Percentiles rank a stretch among this genome's conserved stretches.
Evolutionary conservation across 1,139 yeast genomes (phyloP).

Genomic region (Taphrina betulina): DNA sequence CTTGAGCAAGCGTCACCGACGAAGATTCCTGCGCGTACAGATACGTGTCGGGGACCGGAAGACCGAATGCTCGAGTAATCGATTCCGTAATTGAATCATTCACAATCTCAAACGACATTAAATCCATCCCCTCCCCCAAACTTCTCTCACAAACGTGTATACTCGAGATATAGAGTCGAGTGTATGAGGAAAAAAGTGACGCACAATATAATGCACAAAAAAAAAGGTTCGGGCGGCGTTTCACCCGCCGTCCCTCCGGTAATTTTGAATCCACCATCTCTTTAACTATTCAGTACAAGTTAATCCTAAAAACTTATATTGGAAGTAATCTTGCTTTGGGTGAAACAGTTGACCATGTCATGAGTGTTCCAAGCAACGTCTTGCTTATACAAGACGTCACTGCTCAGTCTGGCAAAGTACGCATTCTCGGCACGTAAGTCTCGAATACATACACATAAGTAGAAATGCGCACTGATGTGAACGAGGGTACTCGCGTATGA

Average conservation of each 20-base stretch:
- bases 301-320: too few relatives aligned
- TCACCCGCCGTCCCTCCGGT: too few relatives aligned
- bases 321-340: too few relatives aligned
- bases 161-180: too few relatives aligned
- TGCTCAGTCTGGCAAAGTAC: constrained; percentile 1
- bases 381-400: background rate
- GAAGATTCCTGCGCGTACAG: constrained; percentile 13
- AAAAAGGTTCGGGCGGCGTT: too few relatives aligned
- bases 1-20: constrained; percentile 6
- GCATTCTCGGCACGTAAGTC: constrained; percentile 16
- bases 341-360: too few relatives aligned
- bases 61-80: constrained; percentile 1
- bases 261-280: too few relatives aligned
- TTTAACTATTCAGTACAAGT: too few relatives aligned
- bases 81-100: constrained; percentile 3
- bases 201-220: too few relatives aligned
- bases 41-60: constrained; percentile 14
- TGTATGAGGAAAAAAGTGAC: too few relatives aligned
- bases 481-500: constrained; percentile 1
- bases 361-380: constrained; percentile 18
- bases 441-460: background rate
- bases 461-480: background rate
- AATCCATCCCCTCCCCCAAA: too few relatives aligned
- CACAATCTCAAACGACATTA: constrained; percentile 33
- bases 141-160: too few relatives aligned